Evolutionary conservation across 1,139 yeast species (phyloP), one percentile per base, ranked within the genome.

Genomic region (Zygoascus sp.): DNA sequence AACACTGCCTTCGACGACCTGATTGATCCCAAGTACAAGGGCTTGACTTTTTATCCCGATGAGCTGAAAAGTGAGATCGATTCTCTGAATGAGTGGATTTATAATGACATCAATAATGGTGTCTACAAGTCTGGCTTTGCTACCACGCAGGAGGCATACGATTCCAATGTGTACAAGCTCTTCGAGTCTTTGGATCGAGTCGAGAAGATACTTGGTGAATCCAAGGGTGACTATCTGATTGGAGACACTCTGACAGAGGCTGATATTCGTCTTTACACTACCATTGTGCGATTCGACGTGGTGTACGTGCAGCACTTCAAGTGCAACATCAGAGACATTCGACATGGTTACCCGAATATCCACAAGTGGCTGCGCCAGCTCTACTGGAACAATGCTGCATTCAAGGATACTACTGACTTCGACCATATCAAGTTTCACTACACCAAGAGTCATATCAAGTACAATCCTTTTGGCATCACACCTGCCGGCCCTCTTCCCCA

Each of bases 111-210:
- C 65, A 90, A 89, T 73, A 89, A 88, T 63, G 97, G 97, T 35
- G 97, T 92, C 28, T 92, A 92, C 74, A 92, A 89, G 70, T 57
- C 95, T 2, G 97, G 97, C 0, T 92, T 90, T 67, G 89, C 97
- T 5, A 80, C 90, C 17, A 76, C 76, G 48, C 95, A 88, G 62
- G 89, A 82, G 51, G 88, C 84, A 20, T 92, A 92, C 62, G 94
- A 85, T 55, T 69, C 69, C 51, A 86, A 85, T 57, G 90, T 85
- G 6, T 66, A 63, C 37, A 76, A 74, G 42, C 71, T 90, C 32
- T 92, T 92, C 64, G 69, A 72, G 30, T 75, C 82, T 55, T 74
- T 90, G 61, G 96, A 88, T 60, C 81, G 77, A 59, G 80, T 87
- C 40, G 98, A 92, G 66, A 65, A 63, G 13, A 66, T 86, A 32